Percentiles rank a stretch among this genome's conserved stretches.
Evolutionary conservation across 2,329 filamentous ascomycete species (phyloP).

Genomic region (Zalaria sp.): DNA sequence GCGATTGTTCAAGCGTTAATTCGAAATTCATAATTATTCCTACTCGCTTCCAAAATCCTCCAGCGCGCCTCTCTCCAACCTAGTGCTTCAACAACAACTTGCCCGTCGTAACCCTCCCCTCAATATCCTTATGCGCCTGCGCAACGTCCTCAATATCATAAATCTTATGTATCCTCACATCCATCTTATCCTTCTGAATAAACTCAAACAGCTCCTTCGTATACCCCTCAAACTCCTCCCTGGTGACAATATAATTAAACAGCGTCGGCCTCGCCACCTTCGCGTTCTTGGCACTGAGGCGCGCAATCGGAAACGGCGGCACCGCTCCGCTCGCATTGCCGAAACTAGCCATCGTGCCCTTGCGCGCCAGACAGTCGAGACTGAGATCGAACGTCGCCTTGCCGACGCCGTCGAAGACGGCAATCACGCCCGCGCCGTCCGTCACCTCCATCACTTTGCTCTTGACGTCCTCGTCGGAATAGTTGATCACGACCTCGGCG

Average conservation of each 20-base stretch:
- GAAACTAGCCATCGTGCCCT: constrained; percentile 66
- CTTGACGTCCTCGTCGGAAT: constrained; percentile 44
- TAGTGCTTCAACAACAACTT: constrained; percentile 60
- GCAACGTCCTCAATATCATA: constrained; percentile 64
- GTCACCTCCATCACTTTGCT: constrained; percentile 55
- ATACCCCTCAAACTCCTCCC: constrained; percentile 60
- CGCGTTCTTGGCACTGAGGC: constrained; percentile 59
- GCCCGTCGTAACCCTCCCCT: constrained; percentile 69
- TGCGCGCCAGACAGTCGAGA: constrained; percentile 58
- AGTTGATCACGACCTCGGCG: constrained; percentile 60
- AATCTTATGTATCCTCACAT: constrained; percentile 59
- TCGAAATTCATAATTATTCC: no score
- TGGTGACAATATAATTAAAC: constrained; percentile 53
- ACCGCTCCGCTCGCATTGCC: constrained; percentile 73
- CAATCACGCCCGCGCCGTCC: constrained; percentile 55
- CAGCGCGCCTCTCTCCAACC: no score
- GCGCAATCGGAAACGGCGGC: constrained; percentile 48
- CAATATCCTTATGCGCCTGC: constrained; percentile 63
- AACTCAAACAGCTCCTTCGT: constrained; percentile 58
- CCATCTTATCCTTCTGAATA: constrained; percentile 53
- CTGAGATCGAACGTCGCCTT: constrained; percentile 72
- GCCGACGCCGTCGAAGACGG: constrained; percentile 77
- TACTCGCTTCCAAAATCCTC: no score
- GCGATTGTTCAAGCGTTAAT: no score
- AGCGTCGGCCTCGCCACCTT: constrained; percentile 64